phyloP scores from a whole-genome alignment of 2,329 filamentous ascomycete species.

The Sporothrix brunneoviolacea region DNA sequence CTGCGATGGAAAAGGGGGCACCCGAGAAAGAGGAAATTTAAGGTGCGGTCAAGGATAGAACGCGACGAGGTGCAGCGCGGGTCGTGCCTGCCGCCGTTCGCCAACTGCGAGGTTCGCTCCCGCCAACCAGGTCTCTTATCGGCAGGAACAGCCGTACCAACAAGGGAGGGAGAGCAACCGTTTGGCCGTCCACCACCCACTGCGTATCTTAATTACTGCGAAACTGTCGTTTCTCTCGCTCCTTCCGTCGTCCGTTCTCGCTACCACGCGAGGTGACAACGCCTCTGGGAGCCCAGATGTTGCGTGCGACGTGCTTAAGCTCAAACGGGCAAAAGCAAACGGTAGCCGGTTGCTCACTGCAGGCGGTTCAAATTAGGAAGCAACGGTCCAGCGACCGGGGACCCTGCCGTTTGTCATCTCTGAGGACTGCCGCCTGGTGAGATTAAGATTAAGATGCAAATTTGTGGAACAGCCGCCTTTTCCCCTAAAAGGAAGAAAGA shows the following conservation, averaged over 20 bases:
- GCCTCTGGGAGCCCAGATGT: background rate
- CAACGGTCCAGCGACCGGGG: background rate
- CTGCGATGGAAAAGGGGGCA: no score
- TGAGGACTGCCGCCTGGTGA: background rate
- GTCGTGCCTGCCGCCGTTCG: background rate
- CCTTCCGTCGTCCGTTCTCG: background rate
- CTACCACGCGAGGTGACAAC: slow-evolving; percentile 1
- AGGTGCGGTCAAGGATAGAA: no score
- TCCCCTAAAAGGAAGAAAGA: background rate
- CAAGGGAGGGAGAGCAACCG: no score
- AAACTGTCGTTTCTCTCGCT: background rate
- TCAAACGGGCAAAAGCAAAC: slow-evolving; percentile 4
- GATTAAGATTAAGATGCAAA: slow-evolving; percentile 12
- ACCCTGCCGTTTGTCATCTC: background rate
- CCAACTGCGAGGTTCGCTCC: background rate
- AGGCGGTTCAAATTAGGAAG: background rate
- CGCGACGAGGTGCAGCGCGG: background rate
- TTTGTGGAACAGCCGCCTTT: background rate
- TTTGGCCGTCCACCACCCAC: no score
- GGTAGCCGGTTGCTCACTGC: background rate
- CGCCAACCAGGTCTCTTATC: background rate
- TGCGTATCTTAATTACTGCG: no score
- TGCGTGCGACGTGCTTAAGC: background rate
- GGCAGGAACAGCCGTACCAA: no score
- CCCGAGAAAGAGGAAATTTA: no score